Evolutionary conservation across 2,329 filamentous ascomycete species (phyloP), one percentile per base, ranked within the genome.

Genomic region (Xylariaceae sp.): DNA sequence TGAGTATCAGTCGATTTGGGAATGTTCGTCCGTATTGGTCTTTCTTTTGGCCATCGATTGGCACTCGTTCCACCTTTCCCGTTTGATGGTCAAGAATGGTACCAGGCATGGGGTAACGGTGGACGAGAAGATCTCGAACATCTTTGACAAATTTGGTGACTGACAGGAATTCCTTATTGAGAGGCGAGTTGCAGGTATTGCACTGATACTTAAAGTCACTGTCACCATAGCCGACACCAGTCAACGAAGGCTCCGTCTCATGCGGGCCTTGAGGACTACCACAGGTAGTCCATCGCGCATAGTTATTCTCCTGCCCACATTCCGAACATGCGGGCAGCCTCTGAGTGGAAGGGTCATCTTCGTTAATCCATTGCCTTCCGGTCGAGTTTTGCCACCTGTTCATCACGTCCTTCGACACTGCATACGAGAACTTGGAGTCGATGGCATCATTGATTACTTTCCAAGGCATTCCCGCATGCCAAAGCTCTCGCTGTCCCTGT

Each of bases 401-500:
- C 40, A 69, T 71, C 19, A 75, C 72, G 1, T 64, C 62, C 0
- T 67, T 57, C 0, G 73, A 66, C 4, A 73, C 69, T 2, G 61
- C 64, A 58, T 84, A 88, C 42, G 72, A 72, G 57, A 86, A 83
- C 17, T 71, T 63, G 7, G 70, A 64, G 54, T 85, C 73, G 50
- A 89, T 85, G 25, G 71, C 75, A 2, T 66, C 55, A 44, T 81
- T 73, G 36, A 86, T 67, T 1, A 73, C 61, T 12, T 71, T 57
- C 85, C 85, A 91, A 0, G 86, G 87, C 51, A 92, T 72, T 0
- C 79, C 78, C 1, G 74, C 71, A 1, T 70, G 67, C 83, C 85
- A 90, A 2, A 78, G 62, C 22, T 76, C 68, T 45, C 72, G 69
- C 2, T 72, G 54, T 0, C 78, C 79, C 22, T 71, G 65, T 6